Conservation (phyloP, 768 basidiomycete species). For the Suillus americanus region DNA sequence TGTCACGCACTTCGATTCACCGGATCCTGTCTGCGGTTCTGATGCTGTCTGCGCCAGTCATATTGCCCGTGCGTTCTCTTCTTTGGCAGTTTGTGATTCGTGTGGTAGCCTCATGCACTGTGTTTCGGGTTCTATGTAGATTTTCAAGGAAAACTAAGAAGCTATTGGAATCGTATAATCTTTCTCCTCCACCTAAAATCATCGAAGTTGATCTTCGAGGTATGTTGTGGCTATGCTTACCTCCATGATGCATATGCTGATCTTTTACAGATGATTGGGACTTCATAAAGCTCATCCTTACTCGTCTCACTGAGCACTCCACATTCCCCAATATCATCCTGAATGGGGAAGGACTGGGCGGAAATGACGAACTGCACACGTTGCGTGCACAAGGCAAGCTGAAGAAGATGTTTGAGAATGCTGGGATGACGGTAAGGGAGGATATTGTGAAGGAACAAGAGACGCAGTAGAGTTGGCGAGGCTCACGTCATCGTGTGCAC, state of each 20-base stretch:
- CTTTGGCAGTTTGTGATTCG: not conserved
- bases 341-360: constrained; percentile 62
- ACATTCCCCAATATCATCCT: constrained; percentile 81
- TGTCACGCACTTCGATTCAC: constrained; percentile 16
- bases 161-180: constrained; percentile 59
- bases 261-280: constrained; percentile 51
- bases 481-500: not conserved
- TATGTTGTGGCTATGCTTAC: constrained; percentile 23
- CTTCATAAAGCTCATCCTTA: constrained; percentile 63
- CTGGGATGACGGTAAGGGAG: constrained; percentile 41
- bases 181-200: constrained; percentile 63
- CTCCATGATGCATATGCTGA: not conserved
- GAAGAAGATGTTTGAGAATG: constrained; percentile 43
- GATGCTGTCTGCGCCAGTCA: constrained; percentile 42
- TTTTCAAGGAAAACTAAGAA: constrained; percentile 35
- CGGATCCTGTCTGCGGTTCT: not conserved
- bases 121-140: constrained; percentile 9
- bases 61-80: constrained; percentile 65
- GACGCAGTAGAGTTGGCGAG: not conserved
- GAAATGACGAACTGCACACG: constrained; percentile 54
- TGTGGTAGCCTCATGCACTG: not conserved
- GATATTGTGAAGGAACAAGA: constrained; percentile 5
- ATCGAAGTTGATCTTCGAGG: constrained; percentile 78
- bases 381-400: constrained; percentile 49
- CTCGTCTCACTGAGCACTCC: constrained; percentile 59